Evolutionary conservation across 2,329 filamentous ascomycete genomes (phyloP), one percentile per base, ranked within the genome.

Genomic region (Metarhizium brunneum): DNA sequence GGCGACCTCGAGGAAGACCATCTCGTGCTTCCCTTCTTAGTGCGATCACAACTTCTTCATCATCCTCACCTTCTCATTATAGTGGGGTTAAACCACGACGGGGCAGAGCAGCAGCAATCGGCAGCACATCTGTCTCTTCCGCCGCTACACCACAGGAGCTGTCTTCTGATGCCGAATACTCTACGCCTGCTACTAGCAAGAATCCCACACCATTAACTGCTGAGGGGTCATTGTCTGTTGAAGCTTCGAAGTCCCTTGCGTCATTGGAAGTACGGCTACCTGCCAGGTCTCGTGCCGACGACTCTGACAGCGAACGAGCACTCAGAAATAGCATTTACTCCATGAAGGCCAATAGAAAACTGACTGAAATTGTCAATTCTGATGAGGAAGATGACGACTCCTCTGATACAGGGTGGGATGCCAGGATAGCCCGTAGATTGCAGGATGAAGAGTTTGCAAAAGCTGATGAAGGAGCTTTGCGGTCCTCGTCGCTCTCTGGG

Each of bases 281-380:
- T 25, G 57, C 60, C 2, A 60, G 56, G 49, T 57, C 64, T 47
- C 53, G 49, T 1, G 53, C 50, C 6, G 56, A 56, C 8, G 57
- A 54, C 16, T 10, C 35, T n/a, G 65, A 67, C 25, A 62, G 61
- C 25, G 68, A 72, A 32, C 61, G 65, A n/a, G 62, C 61, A 13
- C 51, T 70, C 14, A 63, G 67, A 16, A 64, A 63, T 8, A 84
- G 77, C 68, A 70, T 77, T 52, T 79, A 74, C 58, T 72, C 79
- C 2, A 66, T 82, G 62, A 71, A 69, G 42, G 56, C 71, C 71
- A 78, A 59, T 65, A 70, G 54, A 79, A 72, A 54, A 65, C 72
- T 36, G 10, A 54, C 43, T 3, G 69, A 76, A 68, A 79, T 58
- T 65, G 68, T 73, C 2, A 71, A 76, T 10, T 70, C 70, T 1